A percentile compares a stretch with the other conserved stretches of the same genome.
Conservation (phyloP, 2,329 filamentous ascomycete species). For the Tolypocladium endophyticum region DNA sequence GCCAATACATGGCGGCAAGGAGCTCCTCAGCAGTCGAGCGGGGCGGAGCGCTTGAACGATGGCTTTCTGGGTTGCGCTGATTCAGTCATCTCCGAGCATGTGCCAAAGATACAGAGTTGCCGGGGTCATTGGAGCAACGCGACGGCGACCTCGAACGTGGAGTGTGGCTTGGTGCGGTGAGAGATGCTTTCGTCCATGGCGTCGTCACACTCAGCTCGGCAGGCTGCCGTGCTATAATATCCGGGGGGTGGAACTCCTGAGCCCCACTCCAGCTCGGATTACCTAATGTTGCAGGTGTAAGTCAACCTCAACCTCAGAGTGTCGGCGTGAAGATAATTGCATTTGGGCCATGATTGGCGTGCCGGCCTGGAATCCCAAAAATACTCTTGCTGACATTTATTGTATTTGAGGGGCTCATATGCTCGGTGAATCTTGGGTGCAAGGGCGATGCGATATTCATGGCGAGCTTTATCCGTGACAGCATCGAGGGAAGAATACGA, state of each 20-base stretch:
- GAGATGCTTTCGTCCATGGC: not conserved
- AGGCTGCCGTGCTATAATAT: not conserved
- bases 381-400: not conserved
- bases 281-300: not conserved
- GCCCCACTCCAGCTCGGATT: not conserved
- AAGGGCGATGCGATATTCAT: not conserved
- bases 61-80: conserved; percentile 8
- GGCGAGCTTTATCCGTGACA: not conserved
- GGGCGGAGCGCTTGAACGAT: conserved; percentile 8
- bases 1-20: conserved; percentile 70
- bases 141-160: not conserved
- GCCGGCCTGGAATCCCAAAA: not conserved
- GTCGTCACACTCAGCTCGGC: not conserved
- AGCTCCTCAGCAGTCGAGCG: conserved; percentile 13
- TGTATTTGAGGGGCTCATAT: too few relatives aligned
- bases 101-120: conserved; percentile 7
- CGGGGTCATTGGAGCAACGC: conserved; percentile 10
- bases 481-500: not conserved
- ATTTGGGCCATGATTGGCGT: not conserved
- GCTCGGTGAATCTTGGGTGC: not conserved
- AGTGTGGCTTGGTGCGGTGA: not conserved
- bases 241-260: not conserved
- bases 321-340: not conserved
- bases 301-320: not conserved
- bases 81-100: conserved; percentile 15